A percentile compares a stretch with the other conserved stretches of the same genome.
Conservation (phyloP, 1,139 yeast species). For the Debaryomyces udenii region DNA sequence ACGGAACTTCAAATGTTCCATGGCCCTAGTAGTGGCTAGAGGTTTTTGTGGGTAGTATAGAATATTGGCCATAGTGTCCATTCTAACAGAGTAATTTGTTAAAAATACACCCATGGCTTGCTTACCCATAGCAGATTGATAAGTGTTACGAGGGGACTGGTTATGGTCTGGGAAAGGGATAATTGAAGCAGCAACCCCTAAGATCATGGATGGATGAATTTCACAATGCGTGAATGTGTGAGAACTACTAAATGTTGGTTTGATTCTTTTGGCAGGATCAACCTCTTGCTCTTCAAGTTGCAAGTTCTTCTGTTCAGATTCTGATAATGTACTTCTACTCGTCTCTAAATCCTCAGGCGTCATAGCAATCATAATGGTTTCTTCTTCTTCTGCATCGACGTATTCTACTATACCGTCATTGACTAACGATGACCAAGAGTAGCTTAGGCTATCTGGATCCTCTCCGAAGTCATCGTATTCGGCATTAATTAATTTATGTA, state of each 20-base stretch:
- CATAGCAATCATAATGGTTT: slow-evolving; percentile 98
- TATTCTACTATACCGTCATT: slow-evolving; percentile 89
- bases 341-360: slow-evolving; percentile 94
- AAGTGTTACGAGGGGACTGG: slow-evolving; percentile 98
- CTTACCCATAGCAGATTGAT: slow-evolving; percentile 99
- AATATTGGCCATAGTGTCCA: slow-evolving; percentile 99
- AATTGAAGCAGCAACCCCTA: slow-evolving; percentile 97
- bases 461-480: slow-evolving; percentile 63
- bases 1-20: slow-evolving; percentile 96
- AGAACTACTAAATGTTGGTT: slow-evolving; percentile 61
- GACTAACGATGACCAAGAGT: slow-evolving; percentile 85
- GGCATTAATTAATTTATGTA: slow-evolving; percentile 66
- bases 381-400: slow-evolving; percentile 97
- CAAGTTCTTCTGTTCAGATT: slow-evolving; percentile 45
- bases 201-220: slow-evolving; percentile 97
- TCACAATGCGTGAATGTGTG: slow-evolving; percentile 98
- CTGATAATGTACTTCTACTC: slow-evolving; percentile 53
- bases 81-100: slow-evolving; percentile 93
- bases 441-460: slow-evolving; percentile 62
- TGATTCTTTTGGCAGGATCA: slow-evolving; percentile 88
- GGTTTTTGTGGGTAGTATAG: slow-evolving; percentile 98
- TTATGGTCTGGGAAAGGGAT: slow-evolving; percentile 99
- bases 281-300: slow-evolving; percentile 52
- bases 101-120: slow-evolving; percentile 99
- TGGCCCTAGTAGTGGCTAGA: slow-evolving; percentile 97